Evolutionary conservation across 495 filamentous ascomycete species (phyloP).

Genomic region (Evansstolkia leycettana): DNA sequence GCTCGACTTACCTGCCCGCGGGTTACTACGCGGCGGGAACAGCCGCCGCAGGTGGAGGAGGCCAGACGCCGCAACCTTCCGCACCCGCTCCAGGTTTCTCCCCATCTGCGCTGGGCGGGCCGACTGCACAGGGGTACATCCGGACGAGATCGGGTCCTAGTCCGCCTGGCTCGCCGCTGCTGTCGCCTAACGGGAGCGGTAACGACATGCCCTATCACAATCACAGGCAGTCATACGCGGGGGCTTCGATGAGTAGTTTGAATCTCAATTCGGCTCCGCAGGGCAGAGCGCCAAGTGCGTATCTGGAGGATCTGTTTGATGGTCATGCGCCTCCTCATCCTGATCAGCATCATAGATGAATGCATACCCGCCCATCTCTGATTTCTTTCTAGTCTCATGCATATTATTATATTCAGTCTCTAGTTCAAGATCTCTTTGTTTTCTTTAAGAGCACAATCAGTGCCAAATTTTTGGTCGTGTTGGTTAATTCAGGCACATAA

Average conservation of each 20-base stretch:
- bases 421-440: background rate
- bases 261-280: constrained; percentile 55
- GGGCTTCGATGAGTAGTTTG: constrained; percentile 54
- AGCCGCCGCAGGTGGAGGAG: constrained; percentile 32
- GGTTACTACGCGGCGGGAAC: constrained; percentile 78
- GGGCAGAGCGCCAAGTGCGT: constrained; percentile 77
- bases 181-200: constrained; percentile 25
- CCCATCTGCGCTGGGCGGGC: constrained; percentile 10
- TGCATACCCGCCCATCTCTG: background rate
- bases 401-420: background rate
- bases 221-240: constrained; percentile 22
- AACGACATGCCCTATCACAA: constrained; percentile 20
- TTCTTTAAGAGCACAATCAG: too few species aligned
- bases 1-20: constrained; percentile 67
- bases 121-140: constrained; percentile 21
- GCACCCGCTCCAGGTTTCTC: constrained; percentile 5
- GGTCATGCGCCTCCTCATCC: constrained; percentile 35
- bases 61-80: too few species aligned
- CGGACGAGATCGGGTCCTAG: constrained; percentile 35
- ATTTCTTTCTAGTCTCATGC: background rate
- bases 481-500: too few species aligned
- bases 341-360: constrained; percentile 1
- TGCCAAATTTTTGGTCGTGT: too few species aligned
- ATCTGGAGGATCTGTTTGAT: constrained; percentile 86
- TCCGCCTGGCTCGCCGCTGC: constrained; percentile 57